Evolutionary conservation across 805 yeast genomes (phyloP).

Genomic region (Saturnispora dispora): DNA sequence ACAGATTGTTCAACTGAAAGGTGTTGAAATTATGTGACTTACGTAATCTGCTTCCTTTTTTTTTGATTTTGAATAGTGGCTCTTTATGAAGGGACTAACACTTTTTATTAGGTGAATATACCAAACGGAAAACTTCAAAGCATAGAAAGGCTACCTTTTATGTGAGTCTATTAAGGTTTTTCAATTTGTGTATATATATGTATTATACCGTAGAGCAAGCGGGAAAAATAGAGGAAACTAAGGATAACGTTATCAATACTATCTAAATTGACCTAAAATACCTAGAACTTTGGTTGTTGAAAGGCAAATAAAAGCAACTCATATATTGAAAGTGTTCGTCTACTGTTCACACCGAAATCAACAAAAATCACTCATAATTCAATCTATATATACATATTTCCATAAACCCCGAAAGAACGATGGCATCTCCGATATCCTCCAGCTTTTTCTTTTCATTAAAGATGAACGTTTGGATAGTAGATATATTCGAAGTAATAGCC

Average conservation of each 20-base stretch:
- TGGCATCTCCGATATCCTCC: not conserved
- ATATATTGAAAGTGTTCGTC: not conserved
- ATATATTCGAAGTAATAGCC: slow-evolving; percentile 15
- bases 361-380: not conserved
- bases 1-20: not conserved
- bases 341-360: not conserved
- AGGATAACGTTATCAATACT: not conserved
- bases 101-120: not conserved
- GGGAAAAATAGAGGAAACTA: not conserved
- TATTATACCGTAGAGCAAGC: no score
- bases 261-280: not conserved
- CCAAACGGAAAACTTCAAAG: not conserved
- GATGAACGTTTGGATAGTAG: slow-evolving; percentile 14
- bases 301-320: not conserved
- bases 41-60: not conserved
- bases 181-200: not conserved
- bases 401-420: not conserved
- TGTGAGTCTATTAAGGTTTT: no score
- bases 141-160: not conserved
- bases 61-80: not conserved
- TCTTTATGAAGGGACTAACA: not conserved
- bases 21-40: not conserved
- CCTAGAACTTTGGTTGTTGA: not conserved
- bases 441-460: not conserved
- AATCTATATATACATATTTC: not conserved